Evolutionary conservation across 192 early-diverging fungal species (phyloP), one percentile per base, ranked within the genome.

Genomic region (Backusella macrospora): DNA sequence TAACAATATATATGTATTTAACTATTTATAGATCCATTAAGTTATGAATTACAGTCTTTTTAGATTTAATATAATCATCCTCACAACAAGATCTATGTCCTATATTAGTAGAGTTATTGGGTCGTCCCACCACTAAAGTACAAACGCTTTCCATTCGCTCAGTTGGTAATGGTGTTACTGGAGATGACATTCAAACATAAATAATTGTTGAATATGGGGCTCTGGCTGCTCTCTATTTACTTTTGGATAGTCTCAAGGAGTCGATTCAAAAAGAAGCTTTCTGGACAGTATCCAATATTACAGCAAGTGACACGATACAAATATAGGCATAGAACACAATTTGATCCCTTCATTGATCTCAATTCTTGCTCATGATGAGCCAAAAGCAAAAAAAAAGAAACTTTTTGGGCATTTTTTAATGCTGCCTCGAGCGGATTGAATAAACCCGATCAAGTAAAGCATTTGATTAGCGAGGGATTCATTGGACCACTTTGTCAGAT

Each of bases 101-200:
- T 39, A 76, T 89, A 38, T 73, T 93, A 3, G 88, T 93, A 38
- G 89, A 90, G 47, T 77, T 93, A 4, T 73, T 93, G 47, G 48
- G 46, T 77, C 86, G 88, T 71, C 74, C 73, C 14, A 82, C 82
- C 2, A 71, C 65, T 40, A 62, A 76, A 48, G 91, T 93, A 12
- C 89, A 90, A 65, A 90, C 90, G 21, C 90, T 90, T 6, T 89
- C 88, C 38, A 76, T 93, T 38, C 81, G 89, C 5, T 86, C 88
- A 12, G 79, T 93, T 38, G 90, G 91, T 39, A 93, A 93, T 79
- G 92, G 93, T 78, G 91, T 91, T 16, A 89, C 92, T 46, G 92
- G 92, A 38, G 89, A 93, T 52, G 90, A 93, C 66, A 62, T 80
- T n/a, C 92, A 93, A 71, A 92, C 89, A 44, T 90, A 93, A 76